Evolutionary conservation across 2,329 filamentous ascomycete species (phyloP).

Genomic region (Ophiocordyceps camponoti-floridani): DNA sequence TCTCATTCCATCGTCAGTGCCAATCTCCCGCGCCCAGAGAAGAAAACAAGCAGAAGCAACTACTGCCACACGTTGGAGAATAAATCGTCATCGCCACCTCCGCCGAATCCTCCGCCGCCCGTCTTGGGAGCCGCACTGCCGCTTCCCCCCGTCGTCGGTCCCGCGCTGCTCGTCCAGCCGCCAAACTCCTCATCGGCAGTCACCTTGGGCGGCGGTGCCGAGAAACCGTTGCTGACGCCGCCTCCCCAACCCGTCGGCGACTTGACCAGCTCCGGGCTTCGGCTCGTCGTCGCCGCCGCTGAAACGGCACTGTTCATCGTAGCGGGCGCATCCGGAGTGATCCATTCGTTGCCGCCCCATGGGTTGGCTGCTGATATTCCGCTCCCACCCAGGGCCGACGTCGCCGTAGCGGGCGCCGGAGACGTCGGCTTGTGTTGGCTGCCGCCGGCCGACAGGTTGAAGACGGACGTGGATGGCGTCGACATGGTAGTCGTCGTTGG

Average conservation of each 20-base stretch:
- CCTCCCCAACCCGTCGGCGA: slow-evolving; percentile 36
- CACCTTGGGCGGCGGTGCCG: slow-evolving; percentile 42
- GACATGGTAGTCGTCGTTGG: slow-evolving; percentile 20
- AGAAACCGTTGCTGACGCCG: slow-evolving; percentile 44
- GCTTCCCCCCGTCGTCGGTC: slow-evolving; percentile 21
- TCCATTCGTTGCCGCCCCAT: slow-evolving; percentile 82
- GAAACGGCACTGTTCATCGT: background rate
- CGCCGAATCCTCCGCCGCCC: slow-evolving; percentile 39
- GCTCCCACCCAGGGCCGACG: slow-evolving; percentile 18
- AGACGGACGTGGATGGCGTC: slow-evolving; percentile 42
- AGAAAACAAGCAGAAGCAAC: background rate
- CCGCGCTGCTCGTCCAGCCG: slow-evolving; percentile 67
- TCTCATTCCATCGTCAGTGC: too few relatives aligned
- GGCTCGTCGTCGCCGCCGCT: slow-evolving; percentile 27
- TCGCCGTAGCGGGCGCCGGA: slow-evolving; percentile 15
- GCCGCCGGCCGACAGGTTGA: slow-evolving; percentile 53
- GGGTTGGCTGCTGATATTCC: slow-evolving; percentile 44
- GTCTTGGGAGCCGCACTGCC: slow-evolving; percentile 31
- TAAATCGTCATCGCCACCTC: slow-evolving; percentile 60
- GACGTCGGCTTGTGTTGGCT: slow-evolving; percentile 25
- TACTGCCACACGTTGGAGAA: slow-evolving; percentile 95
- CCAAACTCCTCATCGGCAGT: slow-evolving; percentile 90
- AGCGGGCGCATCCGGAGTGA: slow-evolving; percentile 24
- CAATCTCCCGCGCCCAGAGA: too few relatives aligned
- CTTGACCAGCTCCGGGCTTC: slow-evolving; percentile 35